Evolutionary conservation across 2,329 filamentous ascomycete genomes (phyloP), one percentile per base, ranked within the genome.

Genomic region (Venturia asperata): DNA sequence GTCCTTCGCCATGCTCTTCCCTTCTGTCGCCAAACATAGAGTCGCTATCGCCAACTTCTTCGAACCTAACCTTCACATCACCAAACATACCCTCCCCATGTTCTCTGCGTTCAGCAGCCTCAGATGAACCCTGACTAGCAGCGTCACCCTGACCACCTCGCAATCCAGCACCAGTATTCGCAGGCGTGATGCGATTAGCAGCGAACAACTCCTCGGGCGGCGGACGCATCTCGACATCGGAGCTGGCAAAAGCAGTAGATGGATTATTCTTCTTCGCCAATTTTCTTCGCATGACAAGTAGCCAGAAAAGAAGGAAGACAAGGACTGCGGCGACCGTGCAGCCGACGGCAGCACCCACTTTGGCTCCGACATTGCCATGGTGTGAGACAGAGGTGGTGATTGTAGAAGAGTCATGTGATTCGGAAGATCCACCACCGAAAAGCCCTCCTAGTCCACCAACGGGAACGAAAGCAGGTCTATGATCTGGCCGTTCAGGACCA

Each of bases 191-290:
- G 5, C 52, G 27, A 10, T 37, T 37, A 58, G 52, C 52, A 39
- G 52, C 52, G 21, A 58, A 58, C 15, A 58, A 13, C 7, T 58
- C 52, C 17, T 58, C 52, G 19, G 52, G 52, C 7, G 21, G 19
- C 5, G 52, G 52, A 11, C 52, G 24, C 9, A 15, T 34, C 30
- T 58, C 52, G 7, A 58, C 52, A 37, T 58, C 52, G 7, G 52
- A 58, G 52, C 37, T 58, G 1, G 52, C 52, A 11, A 58, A 58
- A 37, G 52, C 52, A 15, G 52, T 58, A 15, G 52, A 58, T 58
- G 19, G 30, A 21, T 58, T 58, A 21, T 58, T 58, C 30, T 58
- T 58, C 52, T 58, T 58, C 10, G 52, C 27, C 52, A 58, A 34
- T 6, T 58, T 58, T 11, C 30, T 19, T 3, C 52, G 47, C 5